Evolutionary conservation across 164 flowering plant species (phyloP).

Genomic region (Magnolia sinica): DNA sequence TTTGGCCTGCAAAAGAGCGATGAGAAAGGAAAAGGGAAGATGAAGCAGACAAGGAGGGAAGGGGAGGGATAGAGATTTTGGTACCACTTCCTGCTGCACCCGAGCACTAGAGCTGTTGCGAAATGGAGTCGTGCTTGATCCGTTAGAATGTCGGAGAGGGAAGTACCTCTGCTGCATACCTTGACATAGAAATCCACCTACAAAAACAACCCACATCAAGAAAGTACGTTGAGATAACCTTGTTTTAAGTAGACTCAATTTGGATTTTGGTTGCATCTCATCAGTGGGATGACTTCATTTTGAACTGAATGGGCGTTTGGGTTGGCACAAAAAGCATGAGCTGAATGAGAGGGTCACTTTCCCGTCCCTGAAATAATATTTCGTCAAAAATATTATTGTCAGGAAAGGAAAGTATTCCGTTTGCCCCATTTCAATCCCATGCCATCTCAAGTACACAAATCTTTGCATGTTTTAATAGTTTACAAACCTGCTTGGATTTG

Average conservation of each 20-base stretch:
- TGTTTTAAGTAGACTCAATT: background rate
- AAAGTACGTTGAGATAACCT: background rate
- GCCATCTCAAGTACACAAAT: background rate
- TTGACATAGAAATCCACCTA: conserved; percentile 48
- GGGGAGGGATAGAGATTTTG: background rate
- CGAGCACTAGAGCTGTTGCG: conserved; percentile 38
- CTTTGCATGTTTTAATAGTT: too few relatives aligned
- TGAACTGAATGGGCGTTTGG: too few relatives aligned
- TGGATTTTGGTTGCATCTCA: background rate
- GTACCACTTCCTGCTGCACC: conserved; percentile 37
- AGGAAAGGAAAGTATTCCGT: too few relatives aligned
- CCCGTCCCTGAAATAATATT: background rate
- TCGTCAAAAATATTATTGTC: too few relatives aligned
- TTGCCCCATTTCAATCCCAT: too few relatives aligned
- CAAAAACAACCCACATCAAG: conserved; percentile 1
- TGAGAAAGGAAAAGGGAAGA: background rate
- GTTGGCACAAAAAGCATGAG: too few relatives aligned
- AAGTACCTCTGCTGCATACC: conserved; percentile 28
- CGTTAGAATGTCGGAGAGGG: conserved; percentile 23
- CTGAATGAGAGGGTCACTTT: background rate
- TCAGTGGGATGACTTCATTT: background rate
- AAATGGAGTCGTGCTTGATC: conserved; percentile 33
- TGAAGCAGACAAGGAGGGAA: conserved; percentile 8
- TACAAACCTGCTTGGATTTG: conserved; percentile 40
- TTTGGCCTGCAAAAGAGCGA: conserved; percentile 27